Evolutionary conservation across 2,329 filamentous ascomycete genomes (phyloP).

Genomic region (Ophiostoma sp.): DNA sequence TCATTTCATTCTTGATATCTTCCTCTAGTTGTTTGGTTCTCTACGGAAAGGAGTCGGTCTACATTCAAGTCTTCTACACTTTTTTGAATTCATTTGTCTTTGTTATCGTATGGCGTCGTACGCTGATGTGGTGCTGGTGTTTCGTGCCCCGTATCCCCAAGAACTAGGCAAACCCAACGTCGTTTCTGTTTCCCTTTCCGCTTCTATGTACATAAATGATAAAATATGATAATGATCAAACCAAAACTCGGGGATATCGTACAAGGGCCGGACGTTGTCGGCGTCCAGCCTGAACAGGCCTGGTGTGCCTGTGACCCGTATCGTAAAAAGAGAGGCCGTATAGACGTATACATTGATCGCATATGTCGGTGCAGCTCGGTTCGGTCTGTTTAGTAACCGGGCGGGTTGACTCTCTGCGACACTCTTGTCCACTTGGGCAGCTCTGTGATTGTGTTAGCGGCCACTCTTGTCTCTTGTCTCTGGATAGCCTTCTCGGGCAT

Average conservation of each 20-base stretch:
- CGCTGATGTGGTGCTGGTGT: not conserved
- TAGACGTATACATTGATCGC: not conserved
- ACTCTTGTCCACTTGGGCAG: slow-evolving; percentile 92
- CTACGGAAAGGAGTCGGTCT: not conserved
- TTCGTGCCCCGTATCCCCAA: not conserved
- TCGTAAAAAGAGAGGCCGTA: not conserved
- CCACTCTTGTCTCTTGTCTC: not conserved
- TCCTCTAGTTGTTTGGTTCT: too few relatives aligned
- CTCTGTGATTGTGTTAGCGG: slow-evolving; percentile 46
- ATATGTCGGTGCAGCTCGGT: too few relatives aligned
- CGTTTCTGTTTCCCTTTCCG: not conserved
- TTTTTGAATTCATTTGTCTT: not conserved
- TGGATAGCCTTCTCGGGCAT: not conserved
- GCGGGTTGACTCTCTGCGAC: slow-evolving; percentile 87
- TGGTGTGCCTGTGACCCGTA: not conserved
- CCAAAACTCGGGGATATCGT: slow-evolving; percentile 22
- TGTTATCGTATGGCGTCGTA: not conserved
- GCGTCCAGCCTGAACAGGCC: not conserved
- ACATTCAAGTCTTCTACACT: not conserved
- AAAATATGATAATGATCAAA: not conserved
- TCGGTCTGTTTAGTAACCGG: slow-evolving; percentile 61
- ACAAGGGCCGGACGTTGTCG: slow-evolving; percentile 17
- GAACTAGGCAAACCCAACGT: too few relatives aligned
- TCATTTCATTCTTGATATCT: not conserved
- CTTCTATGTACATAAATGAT: not conserved